These are phyloP conservation scores for Sedum album DNA, from an alignment of 164 flowering plant species.

Conservation along the genomic window DNA sequence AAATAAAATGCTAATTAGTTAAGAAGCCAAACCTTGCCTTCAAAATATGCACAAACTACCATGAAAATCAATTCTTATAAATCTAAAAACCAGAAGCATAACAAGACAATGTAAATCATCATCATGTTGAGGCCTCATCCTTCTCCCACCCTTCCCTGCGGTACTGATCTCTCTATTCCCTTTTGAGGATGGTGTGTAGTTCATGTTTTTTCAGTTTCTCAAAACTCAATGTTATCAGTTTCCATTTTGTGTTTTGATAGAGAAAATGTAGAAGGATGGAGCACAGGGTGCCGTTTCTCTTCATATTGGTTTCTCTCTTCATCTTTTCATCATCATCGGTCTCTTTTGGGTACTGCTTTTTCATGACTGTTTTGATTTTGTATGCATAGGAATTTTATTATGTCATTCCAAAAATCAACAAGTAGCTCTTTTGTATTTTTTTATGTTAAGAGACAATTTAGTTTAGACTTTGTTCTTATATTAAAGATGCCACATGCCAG, in stretches of 20 bases:
- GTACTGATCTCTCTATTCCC: not conserved
- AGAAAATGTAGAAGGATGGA: slow-evolving; percentile 1
- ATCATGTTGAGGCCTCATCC: not conserved
- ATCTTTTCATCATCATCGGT: not conserved
- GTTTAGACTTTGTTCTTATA: not conserved
- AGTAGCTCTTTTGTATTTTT: not conserved
- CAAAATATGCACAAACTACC: not conserved
- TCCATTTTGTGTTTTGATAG: not conserved
- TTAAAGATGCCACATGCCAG: not conserved
- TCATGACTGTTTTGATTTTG: not conserved
- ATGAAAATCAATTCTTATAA: not conserved
- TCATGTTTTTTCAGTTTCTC: not conserved
- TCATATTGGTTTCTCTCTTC: not conserved
- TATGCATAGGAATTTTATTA: not conserved
- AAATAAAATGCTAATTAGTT: too few species aligned
- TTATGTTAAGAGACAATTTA: not conserved
- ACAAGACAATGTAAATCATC: not conserved
- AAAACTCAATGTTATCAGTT: not conserved
- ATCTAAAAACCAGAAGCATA: not conserved
- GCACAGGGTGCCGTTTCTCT: not conserved
- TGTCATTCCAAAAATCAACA: not conserved
- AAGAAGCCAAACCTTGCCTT: not conserved
- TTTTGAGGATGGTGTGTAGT: not conserved
- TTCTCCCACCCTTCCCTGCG: not conserved
- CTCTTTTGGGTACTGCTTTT: not conserved